These are phyloP conservation scores for Pleodorina starrii DNA, from an alignment of 139 green algal species.

Conservation along the genomic window DNA sequence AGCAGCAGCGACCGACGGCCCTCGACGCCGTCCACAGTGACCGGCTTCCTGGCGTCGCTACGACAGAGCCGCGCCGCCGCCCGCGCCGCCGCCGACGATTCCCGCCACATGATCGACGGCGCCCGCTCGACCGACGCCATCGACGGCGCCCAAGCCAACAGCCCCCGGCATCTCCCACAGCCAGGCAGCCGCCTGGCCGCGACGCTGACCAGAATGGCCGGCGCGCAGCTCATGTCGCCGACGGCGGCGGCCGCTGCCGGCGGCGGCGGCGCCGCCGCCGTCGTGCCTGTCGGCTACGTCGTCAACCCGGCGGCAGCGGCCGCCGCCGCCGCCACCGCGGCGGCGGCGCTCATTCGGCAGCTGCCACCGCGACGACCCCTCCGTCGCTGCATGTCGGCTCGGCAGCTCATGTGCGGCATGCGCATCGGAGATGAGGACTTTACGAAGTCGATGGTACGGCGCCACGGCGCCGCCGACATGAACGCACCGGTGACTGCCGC, in stretches of 20 bases:
- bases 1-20: background rate
- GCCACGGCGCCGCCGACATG: background rate
- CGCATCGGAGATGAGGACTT: background rate
- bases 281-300: background rate
- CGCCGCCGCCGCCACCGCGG: background rate
- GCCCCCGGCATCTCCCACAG: background rate
- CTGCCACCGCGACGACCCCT: background rate
- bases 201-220: background rate
- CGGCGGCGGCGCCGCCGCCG: background rate
- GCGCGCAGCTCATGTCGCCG: background rate
- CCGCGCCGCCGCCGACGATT: background rate
- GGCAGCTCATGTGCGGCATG: constrained; percentile 7
- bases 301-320: background rate
- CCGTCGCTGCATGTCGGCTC: constrained; percentile 1
- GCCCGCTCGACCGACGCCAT: background rate
- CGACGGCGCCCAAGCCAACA: background rate
- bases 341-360: constrained; percentile 3
- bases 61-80: background rate
- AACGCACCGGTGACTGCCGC: too few species aligned
- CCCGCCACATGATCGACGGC: background rate
- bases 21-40: background rate
- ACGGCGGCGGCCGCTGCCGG: background rate
- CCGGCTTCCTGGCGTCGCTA: constrained; percentile 12
- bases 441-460: background rate
- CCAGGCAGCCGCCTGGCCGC: background rate